Conservation (phyloP, 345 rosid species). For the sweet orange (Citrus sinensis) region DNA sequence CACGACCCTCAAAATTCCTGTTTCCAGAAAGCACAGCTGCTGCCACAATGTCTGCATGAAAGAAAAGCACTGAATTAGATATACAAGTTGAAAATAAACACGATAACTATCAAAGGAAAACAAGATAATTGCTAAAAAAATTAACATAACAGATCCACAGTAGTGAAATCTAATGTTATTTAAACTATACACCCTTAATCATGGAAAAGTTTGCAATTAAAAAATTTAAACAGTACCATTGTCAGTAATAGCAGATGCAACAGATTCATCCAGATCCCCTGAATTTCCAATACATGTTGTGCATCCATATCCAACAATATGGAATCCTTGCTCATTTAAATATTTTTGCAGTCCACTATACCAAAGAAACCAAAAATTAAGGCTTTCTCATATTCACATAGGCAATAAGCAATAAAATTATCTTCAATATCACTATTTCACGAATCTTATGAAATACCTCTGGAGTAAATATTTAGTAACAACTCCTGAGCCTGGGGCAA, state of each 20-base stretch:
- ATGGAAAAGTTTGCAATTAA: not conserved
- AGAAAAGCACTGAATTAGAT: not conserved
- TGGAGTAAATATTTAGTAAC: slow-evolving; percentile 82
- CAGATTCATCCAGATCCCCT: slow-evolving; percentile 90
- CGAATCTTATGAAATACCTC: slow-evolving; percentile 43
- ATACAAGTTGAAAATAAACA: not conserved
- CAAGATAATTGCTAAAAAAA: not conserved
- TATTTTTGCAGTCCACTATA: slow-evolving; percentile 91
- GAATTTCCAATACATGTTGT: slow-evolving; percentile 99
- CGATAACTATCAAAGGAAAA: not conserved
- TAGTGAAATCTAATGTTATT: not conserved
- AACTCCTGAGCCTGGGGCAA: slow-evolving; percentile 99
- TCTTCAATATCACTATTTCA: not conserved
- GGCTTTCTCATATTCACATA: not conserved
- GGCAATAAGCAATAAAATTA: not conserved
- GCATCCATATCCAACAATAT: slow-evolving; percentile 97
- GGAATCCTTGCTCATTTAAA: slow-evolving; percentile 85
- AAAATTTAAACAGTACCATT: slow-evolving; percentile 54
- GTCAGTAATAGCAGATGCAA: slow-evolving; percentile 88
- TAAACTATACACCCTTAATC: not conserved
- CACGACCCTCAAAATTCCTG: slow-evolving; percentile 97
- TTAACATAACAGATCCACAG: not conserved
- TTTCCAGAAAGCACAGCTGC: slow-evolving; percentile 97
- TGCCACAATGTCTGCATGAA: slow-evolving; percentile 75
- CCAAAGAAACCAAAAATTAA: slow-evolving; percentile 8